Base-by-base conservation (phyloP, 2,329 filamentous ascomycete genomes). In the Sarocladium kiliense region DNA sequence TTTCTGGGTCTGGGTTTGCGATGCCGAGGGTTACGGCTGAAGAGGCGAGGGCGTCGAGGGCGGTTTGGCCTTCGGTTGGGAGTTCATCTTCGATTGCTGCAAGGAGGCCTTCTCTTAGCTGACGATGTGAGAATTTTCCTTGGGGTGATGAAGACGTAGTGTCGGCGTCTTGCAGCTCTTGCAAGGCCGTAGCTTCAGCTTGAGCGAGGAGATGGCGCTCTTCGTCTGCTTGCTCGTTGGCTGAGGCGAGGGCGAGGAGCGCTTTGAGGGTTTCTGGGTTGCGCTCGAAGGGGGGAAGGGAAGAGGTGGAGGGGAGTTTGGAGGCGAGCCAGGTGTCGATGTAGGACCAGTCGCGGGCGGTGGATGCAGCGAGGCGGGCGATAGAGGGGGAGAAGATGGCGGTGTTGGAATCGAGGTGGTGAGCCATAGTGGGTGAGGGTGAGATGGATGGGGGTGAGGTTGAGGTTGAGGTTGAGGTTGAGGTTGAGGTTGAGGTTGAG, bases 271-370 rank as follows among this genome's bases (percentile, higher is more conserved):
- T 97, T 45, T 93, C 88, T 27, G 87, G 79, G 66, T 94, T 97
- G 63, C 91, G 86, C 73, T 97, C 93, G 68, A 96, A 96, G 1
- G 77, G 67, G 0, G 91, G 91, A 0, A 86, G 74, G n/a, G 47
- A 36, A 0, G 79, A 68, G 45, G 80, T 81, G 27, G 82, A 80
- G 44, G 79, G 77, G 62, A 88, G 89, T 65, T 88, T 88, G 57
- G 81, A 79, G 45, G 79, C 77, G 11, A 97, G 82, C 92, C 93
- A 97, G 63, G 77, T 77, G 71, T 95, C 91, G 62, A 97, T 81
- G 61, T 89, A 91, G 55, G 85, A 86, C 93, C 93, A 97, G 71
- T 97, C 92, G 66, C 93, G 92, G 47, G 91, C 89, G 59, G 88
- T 85, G 12, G 88, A 88, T 59, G 89, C 88, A 61, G 90, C 88